Percentiles rank a stretch among this genome's conserved stretches.
phyloP scores from a whole-genome alignment of 805 yeast genomes.

The Millerozyma acaciae region DNA sequence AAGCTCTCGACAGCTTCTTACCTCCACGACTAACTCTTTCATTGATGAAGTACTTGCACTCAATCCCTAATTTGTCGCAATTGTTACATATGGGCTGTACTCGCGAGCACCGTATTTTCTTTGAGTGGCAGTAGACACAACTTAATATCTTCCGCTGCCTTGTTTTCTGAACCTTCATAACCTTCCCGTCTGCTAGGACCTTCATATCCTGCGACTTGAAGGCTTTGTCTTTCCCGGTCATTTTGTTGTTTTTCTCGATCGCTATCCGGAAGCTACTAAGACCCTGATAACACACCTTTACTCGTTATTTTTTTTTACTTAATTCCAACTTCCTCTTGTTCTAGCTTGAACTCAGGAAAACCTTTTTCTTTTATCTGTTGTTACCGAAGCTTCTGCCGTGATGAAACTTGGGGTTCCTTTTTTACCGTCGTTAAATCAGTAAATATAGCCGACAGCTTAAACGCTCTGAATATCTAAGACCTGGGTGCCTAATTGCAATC shows the following conservation, averaged over 20 bases:
- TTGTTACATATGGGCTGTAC: constrained; percentile 53
- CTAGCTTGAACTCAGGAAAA: no score
- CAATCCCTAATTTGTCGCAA: constrained; percentile 45
- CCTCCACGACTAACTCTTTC: constrained; percentile 51
- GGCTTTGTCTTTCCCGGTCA: constrained; percentile 1
- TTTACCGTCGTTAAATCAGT: no score
- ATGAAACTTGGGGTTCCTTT: no score
- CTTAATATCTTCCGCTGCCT: constrained; percentile 57
- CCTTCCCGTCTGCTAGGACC: constrained; percentile 45
- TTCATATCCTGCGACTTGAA: constrained; percentile 11
- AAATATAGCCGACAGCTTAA: no score
- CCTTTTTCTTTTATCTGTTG: no score
- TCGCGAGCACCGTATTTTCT: constrained; percentile 62
- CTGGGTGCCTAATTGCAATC: no score
- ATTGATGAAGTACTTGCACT: constrained; percentile 55
- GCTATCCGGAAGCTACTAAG: no score
- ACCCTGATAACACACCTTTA: no score
- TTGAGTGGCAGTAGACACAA: constrained; percentile 57
- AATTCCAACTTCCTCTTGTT: no score
- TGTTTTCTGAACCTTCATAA: constrained; percentile 57
- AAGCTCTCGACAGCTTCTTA: constrained; percentile 15
- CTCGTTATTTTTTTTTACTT: no score
- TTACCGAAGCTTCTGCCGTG: no score
- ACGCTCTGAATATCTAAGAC: no score
- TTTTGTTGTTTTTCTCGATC: neutral